Percentiles rank a stretch among this genome's conserved stretches.
Evolutionary conservation across 2,329 filamentous ascomycete genomes (phyloP).

Genomic region (Diaporthe sp.): DNA sequence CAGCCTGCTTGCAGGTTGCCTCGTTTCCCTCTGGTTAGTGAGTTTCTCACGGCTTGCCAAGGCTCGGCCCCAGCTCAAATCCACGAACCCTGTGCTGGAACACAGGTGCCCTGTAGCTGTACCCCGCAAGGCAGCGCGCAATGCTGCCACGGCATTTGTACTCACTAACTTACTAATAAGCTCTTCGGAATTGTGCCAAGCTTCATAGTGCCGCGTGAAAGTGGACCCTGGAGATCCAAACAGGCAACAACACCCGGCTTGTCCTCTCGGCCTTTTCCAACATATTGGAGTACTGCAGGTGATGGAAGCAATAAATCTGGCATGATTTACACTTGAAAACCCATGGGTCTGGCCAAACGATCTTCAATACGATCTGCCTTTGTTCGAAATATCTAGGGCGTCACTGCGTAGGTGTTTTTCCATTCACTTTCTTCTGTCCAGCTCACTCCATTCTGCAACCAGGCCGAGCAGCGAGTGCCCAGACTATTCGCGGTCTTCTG

Average conservation of each 20-base stretch:
- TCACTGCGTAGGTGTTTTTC: neutral
- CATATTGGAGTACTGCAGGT: neutral
- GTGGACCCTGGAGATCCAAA: constrained; percentile 14
- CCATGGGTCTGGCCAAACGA: neutral
- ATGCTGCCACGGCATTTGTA: neutral
- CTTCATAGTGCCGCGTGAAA: neutral
- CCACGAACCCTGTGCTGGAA: too few relatives aligned
- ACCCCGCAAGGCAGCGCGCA: neutral
- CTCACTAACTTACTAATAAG: neutral
- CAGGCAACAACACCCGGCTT: constrained; percentile 1
- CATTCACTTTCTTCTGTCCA: neutral
- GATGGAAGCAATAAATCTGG: neutral
- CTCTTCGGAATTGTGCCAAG: neutral
- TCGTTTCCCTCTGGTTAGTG: too few relatives aligned
- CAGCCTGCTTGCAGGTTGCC: neutral
- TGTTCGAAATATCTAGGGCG: neutral
- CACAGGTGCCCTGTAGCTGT: too few relatives aligned
- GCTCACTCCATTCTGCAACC: neutral
- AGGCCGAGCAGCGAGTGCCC: neutral
- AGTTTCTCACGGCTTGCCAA: neutral
- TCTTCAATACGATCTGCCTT: neutral
- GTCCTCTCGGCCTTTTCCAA: neutral
- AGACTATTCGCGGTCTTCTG: neutral
- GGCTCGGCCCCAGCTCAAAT: neutral
- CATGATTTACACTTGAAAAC: neutral